These are phyloP conservation scores for Rhexocercosporidium sp. DNA, from an alignment of 2,329 filamentous ascomycete genomes.

Conservation along the genomic window DNA sequence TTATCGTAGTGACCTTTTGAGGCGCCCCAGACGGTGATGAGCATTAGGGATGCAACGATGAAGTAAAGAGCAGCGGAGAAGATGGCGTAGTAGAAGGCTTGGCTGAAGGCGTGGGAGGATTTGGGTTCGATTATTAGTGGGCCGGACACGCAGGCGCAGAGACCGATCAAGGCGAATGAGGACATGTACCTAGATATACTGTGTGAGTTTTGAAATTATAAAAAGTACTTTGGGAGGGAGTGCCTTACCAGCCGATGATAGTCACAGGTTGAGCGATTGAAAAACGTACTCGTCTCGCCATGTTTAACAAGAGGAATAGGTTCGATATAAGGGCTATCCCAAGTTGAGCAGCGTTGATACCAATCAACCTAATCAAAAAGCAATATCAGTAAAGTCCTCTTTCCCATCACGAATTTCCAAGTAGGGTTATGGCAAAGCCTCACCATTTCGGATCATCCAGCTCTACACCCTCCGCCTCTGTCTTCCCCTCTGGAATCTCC, in stretches of 20 bases:
- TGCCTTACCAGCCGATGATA: slow-evolving; percentile 73
- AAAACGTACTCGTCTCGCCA: slow-evolving; percentile 80
- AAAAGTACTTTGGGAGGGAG: slow-evolving; percentile 51
- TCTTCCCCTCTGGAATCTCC: slow-evolving; percentile 52
- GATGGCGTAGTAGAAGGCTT: slow-evolving; percentile 87
- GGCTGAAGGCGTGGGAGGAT: slow-evolving; percentile 68
- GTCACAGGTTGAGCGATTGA: slow-evolving; percentile 82
- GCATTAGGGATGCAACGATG: slow-evolving; percentile 75
- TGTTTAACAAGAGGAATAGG: slow-evolving; percentile 82
- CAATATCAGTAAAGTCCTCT: neutral
- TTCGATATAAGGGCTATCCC: slow-evolving; percentile 79
- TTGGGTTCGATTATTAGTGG: slow-evolving; percentile 54
- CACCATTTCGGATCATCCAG: slow-evolving; percentile 75
- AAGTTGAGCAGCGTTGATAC: slow-evolving; percentile 79
- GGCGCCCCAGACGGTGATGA: slow-evolving; percentile 81
- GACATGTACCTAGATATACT: slow-evolving; percentile 55
- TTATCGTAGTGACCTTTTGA: slow-evolving; percentile 72
- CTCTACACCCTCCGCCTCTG: slow-evolving; percentile 58
- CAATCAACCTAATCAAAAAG: slow-evolving; percentile 60
- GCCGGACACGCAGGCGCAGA: slow-evolving; percentile 69
- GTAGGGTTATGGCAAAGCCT: slow-evolving; percentile 26
- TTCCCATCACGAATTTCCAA: neutral
- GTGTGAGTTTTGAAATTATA: neutral
- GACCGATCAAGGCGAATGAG: slow-evolving; percentile 67
- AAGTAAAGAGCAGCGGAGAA: slow-evolving; percentile 81